Conservation (phyloP, 2,329 filamentous ascomycete species). For the Aspergillus vadensis region DNA sequence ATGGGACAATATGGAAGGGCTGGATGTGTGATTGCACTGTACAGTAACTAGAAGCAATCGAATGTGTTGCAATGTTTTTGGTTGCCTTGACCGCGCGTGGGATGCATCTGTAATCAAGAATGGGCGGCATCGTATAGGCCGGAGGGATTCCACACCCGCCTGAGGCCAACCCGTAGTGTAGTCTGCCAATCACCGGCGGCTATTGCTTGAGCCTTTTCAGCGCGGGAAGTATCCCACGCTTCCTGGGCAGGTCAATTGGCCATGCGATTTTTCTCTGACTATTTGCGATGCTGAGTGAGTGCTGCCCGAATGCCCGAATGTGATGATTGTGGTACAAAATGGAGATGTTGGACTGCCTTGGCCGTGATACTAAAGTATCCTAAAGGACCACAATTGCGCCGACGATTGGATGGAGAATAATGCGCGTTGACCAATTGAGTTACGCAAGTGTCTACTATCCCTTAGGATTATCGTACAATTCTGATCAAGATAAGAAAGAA, state of each 20-base stretch:
- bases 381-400: not conserved
- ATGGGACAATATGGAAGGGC: conserved; percentile 9
- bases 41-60: conserved; percentile 46
- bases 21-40: conserved; percentile 39
- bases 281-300: not conserved
- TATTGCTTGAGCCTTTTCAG: not conserved
- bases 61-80: conserved; percentile 21
- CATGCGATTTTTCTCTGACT: not conserved
- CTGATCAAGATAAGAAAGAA: not conserved
- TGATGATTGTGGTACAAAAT: not conserved
- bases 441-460: not conserved
- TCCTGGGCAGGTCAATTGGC: not conserved
- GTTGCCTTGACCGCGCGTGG: conserved; percentile 12
- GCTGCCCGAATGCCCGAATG: conserved; percentile 8
- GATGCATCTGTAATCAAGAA: conserved; percentile 3
- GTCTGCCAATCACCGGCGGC: conserved; percentile 1
- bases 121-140: conserved; percentile 5
- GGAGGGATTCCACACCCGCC: conserved; percentile 4
- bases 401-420: not conserved
- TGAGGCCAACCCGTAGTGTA: not conserved
- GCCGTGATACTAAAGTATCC: not conserved
- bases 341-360: not conserved
- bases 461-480: not conserved
- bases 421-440: not conserved
- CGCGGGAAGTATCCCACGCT: not conserved